phyloP scores from a whole-genome alignment of 1,139 yeast species.

The Blastobotrys arbuscula region DNA sequence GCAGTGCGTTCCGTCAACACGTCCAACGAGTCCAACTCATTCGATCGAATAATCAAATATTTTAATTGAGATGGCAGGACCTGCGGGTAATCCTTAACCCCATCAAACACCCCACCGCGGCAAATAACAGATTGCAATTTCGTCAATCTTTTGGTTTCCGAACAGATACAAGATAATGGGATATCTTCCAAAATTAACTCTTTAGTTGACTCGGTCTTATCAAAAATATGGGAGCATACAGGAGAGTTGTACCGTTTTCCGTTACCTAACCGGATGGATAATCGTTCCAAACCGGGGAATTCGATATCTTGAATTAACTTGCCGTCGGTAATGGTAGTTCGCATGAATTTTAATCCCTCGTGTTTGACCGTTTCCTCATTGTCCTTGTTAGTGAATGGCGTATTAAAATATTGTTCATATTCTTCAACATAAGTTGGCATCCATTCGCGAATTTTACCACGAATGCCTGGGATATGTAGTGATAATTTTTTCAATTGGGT shows the following conservation, averaged over 20 bases:
- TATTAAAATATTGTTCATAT: constrained; percentile 10
- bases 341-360: constrained; percentile 9
- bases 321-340: constrained; percentile 9
- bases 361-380: not conserved
- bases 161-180: constrained; percentile 2
- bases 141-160: constrained; percentile 1
- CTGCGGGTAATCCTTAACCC: constrained; percentile 2
- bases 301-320: constrained; percentile 9
- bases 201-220: not conserved
- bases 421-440: constrained; percentile 12
- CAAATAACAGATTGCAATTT: constrained; percentile 11
- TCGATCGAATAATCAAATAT: constrained; percentile 7
- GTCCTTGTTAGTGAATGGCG: not conserved
- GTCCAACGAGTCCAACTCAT: constrained; percentile 4
- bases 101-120: constrained; percentile 9
- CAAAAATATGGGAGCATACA: constrained; percentile 2
- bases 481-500: constrained; percentile 5
- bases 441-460: constrained; percentile 5
- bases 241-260: not conserved
- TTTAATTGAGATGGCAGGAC: constrained; percentile 8
- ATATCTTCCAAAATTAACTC: constrained; percentile 11
- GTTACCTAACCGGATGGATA: constrained; percentile 8
- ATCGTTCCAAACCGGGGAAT: constrained; percentile 7
- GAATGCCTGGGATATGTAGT: constrained; percentile 9
- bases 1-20: constrained; percentile 4